Evolutionary conservation across 2,329 filamentous ascomycete genomes (phyloP), one percentile per base, ranked within the genome.

Genomic region (Penicillium sp.): DNA sequence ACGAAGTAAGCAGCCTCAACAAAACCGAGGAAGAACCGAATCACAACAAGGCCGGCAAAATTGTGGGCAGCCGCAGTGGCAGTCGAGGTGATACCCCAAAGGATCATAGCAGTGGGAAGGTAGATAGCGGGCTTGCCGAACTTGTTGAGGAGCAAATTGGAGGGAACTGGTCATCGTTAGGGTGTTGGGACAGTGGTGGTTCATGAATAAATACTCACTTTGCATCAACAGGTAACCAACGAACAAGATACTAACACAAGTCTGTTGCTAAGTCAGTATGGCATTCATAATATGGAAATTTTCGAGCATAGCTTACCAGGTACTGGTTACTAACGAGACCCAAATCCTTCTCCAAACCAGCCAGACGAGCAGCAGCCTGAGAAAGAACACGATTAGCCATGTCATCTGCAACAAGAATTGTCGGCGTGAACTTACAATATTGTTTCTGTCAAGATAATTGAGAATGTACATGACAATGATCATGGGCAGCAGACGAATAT

Each of bases 391-490:
- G 12, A 2, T 38, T 24, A 42, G 15, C 47, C 44, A 42, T 49
- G 15, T 49, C 45, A 49, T n/a, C 15, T n/a, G 7, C 45, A n/a
- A 49, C 12, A n/a, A 13, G 8, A 26, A 26, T 17, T 2, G 13
- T 42, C 10, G n/a, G n/a, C n/a, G 38, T 24, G 55, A 22, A 64
- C 68, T 78, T 2, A 85, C 85, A 59, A 88, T 86, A 60, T 87
- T 86, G 69, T 86, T 87, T 45, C 83, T 79, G 66, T 88, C 86
- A 13, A 90, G 76, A 75, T 91, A 92, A 77, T 92, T 92, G 79
- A 90, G 82, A 73, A 92, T 91, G 71, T 92, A 92, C 79, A 92
- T 90, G 66, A 92, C 74, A 53, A 92, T 86, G 60, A 92, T 80
- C 77, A 88, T 88, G 0, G 89, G 89, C 68, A 92, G 80, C 75